These are phyloP conservation scores for Ganoderma lucidum DNA, from an alignment of 1,284 basidiomycete species.

Conservation along the genomic window DNA sequence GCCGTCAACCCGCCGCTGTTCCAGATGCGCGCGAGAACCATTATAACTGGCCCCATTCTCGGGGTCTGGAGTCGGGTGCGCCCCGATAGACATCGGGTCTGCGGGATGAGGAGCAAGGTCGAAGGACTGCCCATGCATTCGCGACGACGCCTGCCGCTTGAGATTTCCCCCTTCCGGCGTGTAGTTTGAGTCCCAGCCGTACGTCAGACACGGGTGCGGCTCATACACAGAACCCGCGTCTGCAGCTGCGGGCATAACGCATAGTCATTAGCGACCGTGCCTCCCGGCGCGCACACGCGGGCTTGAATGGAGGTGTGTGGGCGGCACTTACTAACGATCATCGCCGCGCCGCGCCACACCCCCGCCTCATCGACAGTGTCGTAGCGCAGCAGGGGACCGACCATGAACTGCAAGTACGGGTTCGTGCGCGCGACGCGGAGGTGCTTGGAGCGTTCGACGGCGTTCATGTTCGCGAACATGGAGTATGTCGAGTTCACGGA, in stretches of 20 bases:
- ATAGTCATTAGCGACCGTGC: conserved; percentile 14
- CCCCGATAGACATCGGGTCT: conserved; percentile 54
- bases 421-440: conserved; percentile 69
- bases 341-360: conserved; percentile 88
- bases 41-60: conserved; percentile 16
- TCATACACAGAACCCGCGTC: conserved; percentile 85
- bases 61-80: conserved; percentile 33
- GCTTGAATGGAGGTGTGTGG: not conserved
- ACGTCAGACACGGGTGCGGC: conserved; percentile 77
- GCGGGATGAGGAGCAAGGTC: conserved; percentile 77
- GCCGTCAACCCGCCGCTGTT: conserved; percentile 59
- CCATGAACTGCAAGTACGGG: conserved; percentile 81
- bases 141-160: conserved; percentile 26
- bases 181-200: conserved; percentile 76
- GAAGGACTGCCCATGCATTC: conserved; percentile 48
- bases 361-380: conserved; percentile 85
- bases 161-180: conserved; percentile 29
- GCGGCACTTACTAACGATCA: conserved; percentile 78
- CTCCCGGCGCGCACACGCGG: not conserved
- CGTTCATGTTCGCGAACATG: conserved; percentile 56
- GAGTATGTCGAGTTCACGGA: conserved; percentile 32
- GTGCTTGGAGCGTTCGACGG: conserved; percentile 69
- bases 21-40: conserved; percentile 40
- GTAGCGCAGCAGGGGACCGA: conserved; percentile 90
- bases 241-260: conserved; percentile 55